A percentile compares a stretch with the other conserved stretches of the same genome.
phyloP scores from a whole-genome alignment of 495 filamentous ascomycete genomes.

The Jackrogersella multiformis region DNA sequence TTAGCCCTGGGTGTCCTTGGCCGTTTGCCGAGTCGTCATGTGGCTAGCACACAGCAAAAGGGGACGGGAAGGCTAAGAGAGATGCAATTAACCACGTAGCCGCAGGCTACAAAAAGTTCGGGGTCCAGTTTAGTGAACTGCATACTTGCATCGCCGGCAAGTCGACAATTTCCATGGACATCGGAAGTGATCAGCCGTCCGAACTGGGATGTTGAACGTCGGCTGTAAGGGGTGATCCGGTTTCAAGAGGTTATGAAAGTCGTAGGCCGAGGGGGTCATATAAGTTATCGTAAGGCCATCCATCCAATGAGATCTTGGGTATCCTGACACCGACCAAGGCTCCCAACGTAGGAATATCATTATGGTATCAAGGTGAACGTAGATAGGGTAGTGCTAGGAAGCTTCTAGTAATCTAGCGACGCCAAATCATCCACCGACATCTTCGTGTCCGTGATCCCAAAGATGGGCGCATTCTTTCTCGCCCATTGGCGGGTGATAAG shows the following conservation, averaged over 20 bases:
- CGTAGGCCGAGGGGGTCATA: constrained; percentile 38
- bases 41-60: constrained; percentile 19
- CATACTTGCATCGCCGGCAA: constrained; percentile 24
- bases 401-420: constrained; percentile 18
- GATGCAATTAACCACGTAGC: constrained; percentile 28
- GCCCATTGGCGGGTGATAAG: constrained; percentile 93
- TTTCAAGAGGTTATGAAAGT: constrained; percentile 30
- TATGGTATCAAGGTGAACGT: constrained; percentile 13
- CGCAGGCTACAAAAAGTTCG: constrained; percentile 17
- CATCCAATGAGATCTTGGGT: constrained; percentile 46
- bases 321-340: constrained; percentile 38
- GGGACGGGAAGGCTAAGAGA: neutral
- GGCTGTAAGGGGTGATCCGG: constrained; percentile 4
- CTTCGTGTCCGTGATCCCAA: constrained; percentile 54
- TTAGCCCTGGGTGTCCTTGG: constrained; percentile 12
- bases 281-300: constrained; percentile 43
- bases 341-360: constrained; percentile 39
- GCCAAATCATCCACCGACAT: constrained; percentile 55
- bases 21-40: constrained; percentile 3
- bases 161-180: constrained; percentile 15
- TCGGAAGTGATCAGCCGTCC: constrained; percentile 13
- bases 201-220: constrained; percentile 15
- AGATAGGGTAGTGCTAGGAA: neutral
- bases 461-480: constrained; percentile 70
- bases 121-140: constrained; percentile 11